These are phyloP conservation scores for Edaphochlamys debaryana DNA, from an alignment of 139 green algal genomes.

Conservation along the genomic window DNA sequence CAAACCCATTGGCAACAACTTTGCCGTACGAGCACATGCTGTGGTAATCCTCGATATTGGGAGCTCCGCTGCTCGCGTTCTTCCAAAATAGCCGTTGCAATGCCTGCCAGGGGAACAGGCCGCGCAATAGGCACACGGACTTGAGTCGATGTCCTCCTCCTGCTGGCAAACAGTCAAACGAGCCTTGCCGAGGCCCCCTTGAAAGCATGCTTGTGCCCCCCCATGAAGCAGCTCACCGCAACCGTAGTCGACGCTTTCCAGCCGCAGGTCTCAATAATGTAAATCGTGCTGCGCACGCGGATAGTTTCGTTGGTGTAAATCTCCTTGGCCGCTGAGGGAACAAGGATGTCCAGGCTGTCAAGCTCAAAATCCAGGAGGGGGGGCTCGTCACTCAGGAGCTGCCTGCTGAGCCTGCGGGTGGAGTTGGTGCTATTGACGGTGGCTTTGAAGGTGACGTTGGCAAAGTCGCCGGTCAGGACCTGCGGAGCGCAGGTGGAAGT, in stretches of 20 bases:
- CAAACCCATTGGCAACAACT: neutral
- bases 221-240: neutral
- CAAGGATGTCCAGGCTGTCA: too few relatives aligned
- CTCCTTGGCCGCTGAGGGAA: neutral
- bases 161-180: too few relatives aligned
- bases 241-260: neutral
- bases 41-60: slow-evolving; percentile 8
- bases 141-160: too few relatives aligned
- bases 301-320: neutral
- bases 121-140: neutral
- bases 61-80: too few relatives aligned
- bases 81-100: neutral
- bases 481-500: too few relatives aligned
- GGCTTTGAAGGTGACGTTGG: neutral
- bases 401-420: too few relatives aligned
- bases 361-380: neutral
- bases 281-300: neutral
- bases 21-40: slow-evolving; percentile 17
- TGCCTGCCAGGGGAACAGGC: neutral
- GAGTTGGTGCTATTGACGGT: too few relatives aligned
- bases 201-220: too few relatives aligned
- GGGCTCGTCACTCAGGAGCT: neutral
- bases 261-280: slow-evolving; percentile 11
- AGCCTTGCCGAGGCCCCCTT: neutral
- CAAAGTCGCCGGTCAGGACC: neutral